phyloP scores from a whole-genome alignment of 2,329 filamentous ascomycete species.

The Periglandula ipomoeae region DNA sequence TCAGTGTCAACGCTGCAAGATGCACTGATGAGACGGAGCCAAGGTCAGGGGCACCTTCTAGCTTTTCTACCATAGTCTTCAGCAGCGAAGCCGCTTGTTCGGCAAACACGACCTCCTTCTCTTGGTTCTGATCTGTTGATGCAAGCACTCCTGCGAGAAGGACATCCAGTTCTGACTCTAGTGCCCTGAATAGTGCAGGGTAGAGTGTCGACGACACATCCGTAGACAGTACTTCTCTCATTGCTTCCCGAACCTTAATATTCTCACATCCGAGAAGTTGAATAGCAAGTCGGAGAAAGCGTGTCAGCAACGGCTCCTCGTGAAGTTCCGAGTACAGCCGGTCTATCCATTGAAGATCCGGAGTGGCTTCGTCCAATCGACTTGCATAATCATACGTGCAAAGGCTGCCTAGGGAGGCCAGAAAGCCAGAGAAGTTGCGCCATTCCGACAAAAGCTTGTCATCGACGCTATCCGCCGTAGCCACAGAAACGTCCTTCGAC shows the following conservation, averaged over 20 bases:
- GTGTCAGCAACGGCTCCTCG: slow-evolving; percentile 50
- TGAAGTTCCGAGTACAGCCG: slow-evolving; percentile 46
- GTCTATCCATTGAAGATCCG: slow-evolving; percentile 57
- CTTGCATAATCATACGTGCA: slow-evolving; percentile 52
- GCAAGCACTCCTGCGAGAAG: slow-evolving; percentile 50
- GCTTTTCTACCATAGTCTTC: slow-evolving; percentile 52
- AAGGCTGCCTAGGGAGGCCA: slow-evolving; percentile 57
- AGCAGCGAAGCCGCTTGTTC: slow-evolving; percentile 58
- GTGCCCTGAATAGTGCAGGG: slow-evolving; percentile 52
- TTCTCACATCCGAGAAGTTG: slow-evolving; percentile 57
- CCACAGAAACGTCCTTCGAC: slow-evolving; percentile 53
- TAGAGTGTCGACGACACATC: slow-evolving; percentile 55
- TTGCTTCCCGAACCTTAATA: slow-evolving; percentile 56
- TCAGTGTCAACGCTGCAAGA: slow-evolving; percentile 53
- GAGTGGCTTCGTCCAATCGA: slow-evolving; percentile 47
- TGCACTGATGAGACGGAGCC: slow-evolving; percentile 54
- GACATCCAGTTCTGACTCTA: slow-evolving; percentile 55
- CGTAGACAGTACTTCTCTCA: slow-evolving; percentile 55
- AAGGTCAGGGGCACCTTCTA: slow-evolving; percentile 54
- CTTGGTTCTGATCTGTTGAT: slow-evolving; percentile 41
- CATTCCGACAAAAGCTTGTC: slow-evolving; percentile 53
- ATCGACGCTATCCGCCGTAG: slow-evolving; percentile 39
- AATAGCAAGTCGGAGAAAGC: slow-evolving; percentile 54
- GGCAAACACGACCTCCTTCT: slow-evolving; percentile 55
- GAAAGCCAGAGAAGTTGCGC: slow-evolving; percentile 60